phyloP scores from a whole-genome alignment of 352 stramenopile species.

The Phytophthora macrochlamydospora region DNA sequence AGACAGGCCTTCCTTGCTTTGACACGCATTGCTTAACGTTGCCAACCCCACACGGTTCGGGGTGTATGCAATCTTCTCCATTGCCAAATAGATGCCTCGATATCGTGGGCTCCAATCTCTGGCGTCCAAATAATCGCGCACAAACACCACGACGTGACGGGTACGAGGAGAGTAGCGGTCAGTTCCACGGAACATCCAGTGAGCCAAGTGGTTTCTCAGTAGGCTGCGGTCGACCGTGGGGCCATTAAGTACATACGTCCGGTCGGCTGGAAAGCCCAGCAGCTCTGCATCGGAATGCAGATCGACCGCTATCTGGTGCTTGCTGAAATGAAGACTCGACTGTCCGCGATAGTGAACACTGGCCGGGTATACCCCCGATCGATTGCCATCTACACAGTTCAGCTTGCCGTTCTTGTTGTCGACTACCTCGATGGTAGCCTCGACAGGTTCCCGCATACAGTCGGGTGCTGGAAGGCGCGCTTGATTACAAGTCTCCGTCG shows the following conservation, averaged over 20 bases:
- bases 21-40: constrained; percentile 34
- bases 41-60: constrained; percentile 58
- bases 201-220: constrained; percentile 71
- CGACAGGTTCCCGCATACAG: constrained; percentile 52
- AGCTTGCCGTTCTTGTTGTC: constrained; percentile 45
- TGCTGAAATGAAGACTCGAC: constrained; percentile 60
- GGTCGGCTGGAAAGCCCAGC: constrained; percentile 54
- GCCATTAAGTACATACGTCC: constrained; percentile 55
- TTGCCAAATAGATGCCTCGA: constrained; percentile 59
- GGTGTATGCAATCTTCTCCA: constrained; percentile 69
- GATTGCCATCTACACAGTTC: constrained; percentile 48
- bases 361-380: constrained; percentile 37
- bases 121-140: constrained; percentile 37
- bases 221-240: constrained; percentile 64
- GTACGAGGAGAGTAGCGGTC: constrained; percentile 63
- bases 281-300: constrained; percentile 37
- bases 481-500: constrained; percentile 59
- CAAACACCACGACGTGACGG: constrained; percentile 60
- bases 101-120: constrained; percentile 47
- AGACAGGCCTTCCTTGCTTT: constrained; percentile 41
- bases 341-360: constrained; percentile 64
- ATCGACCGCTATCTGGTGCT: constrained; percentile 58
- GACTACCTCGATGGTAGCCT: constrained; percentile 55
- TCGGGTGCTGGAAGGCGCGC: constrained; percentile 43
- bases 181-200: constrained; percentile 71